Evolutionary conservation across 148 eudicot species (phyloP), one percentile per base, ranked within the genome.

Genomic region (Limonium bicolor): DNA sequence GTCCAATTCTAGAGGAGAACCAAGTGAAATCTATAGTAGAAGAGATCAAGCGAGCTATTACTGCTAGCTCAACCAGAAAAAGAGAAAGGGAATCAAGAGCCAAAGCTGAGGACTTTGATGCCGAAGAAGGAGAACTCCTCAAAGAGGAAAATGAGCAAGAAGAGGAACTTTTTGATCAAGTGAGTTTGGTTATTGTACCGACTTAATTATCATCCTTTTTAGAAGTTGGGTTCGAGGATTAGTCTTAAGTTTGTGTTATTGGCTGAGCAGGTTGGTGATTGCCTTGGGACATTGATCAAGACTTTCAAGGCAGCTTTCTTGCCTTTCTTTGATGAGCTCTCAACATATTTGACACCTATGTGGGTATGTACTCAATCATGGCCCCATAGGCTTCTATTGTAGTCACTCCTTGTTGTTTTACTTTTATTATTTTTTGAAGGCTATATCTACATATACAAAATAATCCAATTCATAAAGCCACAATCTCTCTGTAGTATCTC

Each of bases 61-160:
- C 72, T 21, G 64, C 64, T 10, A 57, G 67, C 24, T 58, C 72
- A 33, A 29, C 58, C 29, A 62, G 63, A 41, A 67, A 62, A 43
- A 48, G 46, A 2, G 68, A 67, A 32, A 52, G 72, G 48, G 67
- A 56, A 20, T 59, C 56, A 34, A 62, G 72, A 51, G 56, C 62
- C 26, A 62, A 67, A 38, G 72, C 67, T 47, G 64, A 62, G 33
- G 68, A 67, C 59, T 62, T 62, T 35, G 72, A 62, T 44, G 60
- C 59, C 6, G 67, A 58, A 48, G 67, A 58, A 62, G 63, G 63
- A 26, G 72, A 67, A 48, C 37, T 67, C 37, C 66, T 67, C 30
- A 53, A 32, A 5, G 72, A 67, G 46, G 72, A 67, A 62, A 67
- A 62, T 62, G 72, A 67, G 56, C 67, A 67, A 67, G 67, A 67